Evolutionary conservation across 495 filamentous ascomycete genomes (phyloP).

Genomic region (Aspergillus conjunctus): DNA sequence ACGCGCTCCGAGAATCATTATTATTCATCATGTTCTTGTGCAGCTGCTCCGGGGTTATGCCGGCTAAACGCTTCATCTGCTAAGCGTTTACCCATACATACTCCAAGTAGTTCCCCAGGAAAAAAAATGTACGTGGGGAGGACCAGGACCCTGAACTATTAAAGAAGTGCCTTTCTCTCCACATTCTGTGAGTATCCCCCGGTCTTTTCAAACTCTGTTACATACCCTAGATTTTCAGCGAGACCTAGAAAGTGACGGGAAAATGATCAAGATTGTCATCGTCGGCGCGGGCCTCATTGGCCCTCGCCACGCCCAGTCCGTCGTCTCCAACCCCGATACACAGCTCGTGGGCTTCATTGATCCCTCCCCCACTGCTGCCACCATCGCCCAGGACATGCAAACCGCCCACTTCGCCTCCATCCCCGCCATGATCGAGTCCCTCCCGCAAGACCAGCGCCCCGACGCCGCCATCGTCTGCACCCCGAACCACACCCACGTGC

Average conservation of each 20-base stretch:
- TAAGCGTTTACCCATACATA: neutral
- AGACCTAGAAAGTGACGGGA: neutral
- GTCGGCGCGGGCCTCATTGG: conserved; percentile 62
- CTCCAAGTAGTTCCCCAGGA: too few relatives aligned
- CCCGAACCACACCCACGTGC: conserved; percentile 60
- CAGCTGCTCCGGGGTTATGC: neutral
- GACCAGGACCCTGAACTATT: neutral
- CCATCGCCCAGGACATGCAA: conserved; percentile 29
- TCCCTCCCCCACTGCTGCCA: conserved; percentile 37
- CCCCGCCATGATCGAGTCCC: conserved; percentile 39
- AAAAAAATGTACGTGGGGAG: neutral
- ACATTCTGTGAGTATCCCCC: neutral
- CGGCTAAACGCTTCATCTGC: neutral
- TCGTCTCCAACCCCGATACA: conserved; percentile 48
- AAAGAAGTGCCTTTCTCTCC: neutral
- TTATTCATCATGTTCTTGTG: too few relatives aligned
- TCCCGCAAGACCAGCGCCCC: conserved; percentile 29
- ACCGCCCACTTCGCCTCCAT: conserved; percentile 43
- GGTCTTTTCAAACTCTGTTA: too few relatives aligned
- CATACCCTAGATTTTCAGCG: neutral
- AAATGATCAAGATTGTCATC: conserved; percentile 46
- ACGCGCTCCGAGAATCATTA: too few relatives aligned
- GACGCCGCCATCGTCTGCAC: conserved; percentile 64
- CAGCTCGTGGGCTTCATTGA: conserved; percentile 56
- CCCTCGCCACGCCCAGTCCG: conserved; percentile 55